Evolutionary conservation across 192 early-diverging fungal genomes (phyloP).

Genomic region (Diversispora epigaea): DNA sequence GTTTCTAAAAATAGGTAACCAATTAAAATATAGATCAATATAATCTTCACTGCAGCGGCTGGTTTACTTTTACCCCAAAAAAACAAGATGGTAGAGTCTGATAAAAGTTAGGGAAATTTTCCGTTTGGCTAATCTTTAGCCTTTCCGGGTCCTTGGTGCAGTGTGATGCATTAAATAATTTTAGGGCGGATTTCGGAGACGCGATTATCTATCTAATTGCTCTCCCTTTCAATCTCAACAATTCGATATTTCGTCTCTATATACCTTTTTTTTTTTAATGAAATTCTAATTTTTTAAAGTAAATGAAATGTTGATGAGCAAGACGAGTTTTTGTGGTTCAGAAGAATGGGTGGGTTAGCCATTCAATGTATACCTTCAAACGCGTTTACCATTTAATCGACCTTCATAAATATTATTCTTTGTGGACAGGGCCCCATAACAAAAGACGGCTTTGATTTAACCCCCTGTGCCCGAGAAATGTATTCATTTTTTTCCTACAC

Average conservation of each 20-base stretch:
- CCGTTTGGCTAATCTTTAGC: conserved; percentile 5
- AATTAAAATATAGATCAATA: no score
- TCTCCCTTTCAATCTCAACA: background rate
- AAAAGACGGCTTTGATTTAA: conserved; percentile 25
- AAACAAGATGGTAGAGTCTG: no score
- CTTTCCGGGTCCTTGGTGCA: background rate
- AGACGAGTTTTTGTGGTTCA: conserved; percentile 7
- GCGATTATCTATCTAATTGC: background rate
- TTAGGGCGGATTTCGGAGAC: conserved; percentile 6
- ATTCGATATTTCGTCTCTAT: background rate
- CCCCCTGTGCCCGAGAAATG: conserved; percentile 28
- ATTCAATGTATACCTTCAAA: conserved; percentile 5
- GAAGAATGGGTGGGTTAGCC: conserved; percentile 26
- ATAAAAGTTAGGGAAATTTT: background rate
- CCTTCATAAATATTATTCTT: background rate
- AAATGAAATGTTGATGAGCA: conserved; percentile 15
- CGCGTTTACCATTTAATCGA: background rate
- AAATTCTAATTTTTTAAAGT: background rate
- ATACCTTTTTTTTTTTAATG: background rate
- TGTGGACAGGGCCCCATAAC: conserved; percentile 23
- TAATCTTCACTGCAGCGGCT: no score
- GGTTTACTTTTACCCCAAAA: no score
- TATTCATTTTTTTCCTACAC: background rate
- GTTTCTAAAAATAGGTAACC: no score
- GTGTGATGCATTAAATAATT: background rate